Evolutionary conservation across 1,284 basidiomycete genomes (phyloP).

Genomic region (Megacollybia platyphylla): DNA sequence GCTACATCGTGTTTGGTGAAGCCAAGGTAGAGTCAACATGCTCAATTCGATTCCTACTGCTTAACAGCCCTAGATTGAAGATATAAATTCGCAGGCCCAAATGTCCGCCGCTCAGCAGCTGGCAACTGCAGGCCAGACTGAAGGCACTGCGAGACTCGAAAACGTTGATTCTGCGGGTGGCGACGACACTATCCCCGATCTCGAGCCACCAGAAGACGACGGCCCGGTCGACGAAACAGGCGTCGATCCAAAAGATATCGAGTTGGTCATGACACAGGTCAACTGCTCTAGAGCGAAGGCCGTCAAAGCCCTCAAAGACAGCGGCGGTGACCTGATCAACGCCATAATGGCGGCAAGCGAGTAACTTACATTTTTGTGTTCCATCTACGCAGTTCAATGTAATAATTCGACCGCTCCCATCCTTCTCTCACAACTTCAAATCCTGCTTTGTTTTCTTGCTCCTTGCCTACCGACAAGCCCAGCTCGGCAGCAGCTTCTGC

Average conservation of each 20-base stretch:
- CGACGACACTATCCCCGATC: conserved; percentile 69
- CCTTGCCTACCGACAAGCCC: conserved; percentile 35
- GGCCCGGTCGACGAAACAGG: conserved; percentile 69
- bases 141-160: conserved; percentile 40
- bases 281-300: conserved; percentile 81
- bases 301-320: conserved; percentile 77
- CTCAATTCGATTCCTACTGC: not conserved
- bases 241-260: conserved; percentile 90
- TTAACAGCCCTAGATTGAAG: conserved; percentile 51
- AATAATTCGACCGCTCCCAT: conserved; percentile 83
- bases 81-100: conserved; percentile 80
- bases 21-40: conserved; percentile 55
- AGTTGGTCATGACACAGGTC: conserved; percentile 83
- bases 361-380: conserved; percentile 19
- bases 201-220: conserved; percentile 72
- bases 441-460: conserved; percentile 18
- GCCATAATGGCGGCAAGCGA: conserved; percentile 77
- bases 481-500: conserved; percentile 47
- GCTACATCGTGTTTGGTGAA: conserved; percentile 98
- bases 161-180: conserved; percentile 31
- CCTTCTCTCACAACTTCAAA: conserved; percentile 61
- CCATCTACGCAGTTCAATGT: conserved; percentile 61
- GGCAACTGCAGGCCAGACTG: conserved; percentile 34
- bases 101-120: conserved; percentile 79
- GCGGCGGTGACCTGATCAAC: conserved; percentile 86